These are phyloP conservation scores for Fraxinus ornus DNA, from an alignment of 305 asterid genomes.

Conservation along the genomic window DNA sequence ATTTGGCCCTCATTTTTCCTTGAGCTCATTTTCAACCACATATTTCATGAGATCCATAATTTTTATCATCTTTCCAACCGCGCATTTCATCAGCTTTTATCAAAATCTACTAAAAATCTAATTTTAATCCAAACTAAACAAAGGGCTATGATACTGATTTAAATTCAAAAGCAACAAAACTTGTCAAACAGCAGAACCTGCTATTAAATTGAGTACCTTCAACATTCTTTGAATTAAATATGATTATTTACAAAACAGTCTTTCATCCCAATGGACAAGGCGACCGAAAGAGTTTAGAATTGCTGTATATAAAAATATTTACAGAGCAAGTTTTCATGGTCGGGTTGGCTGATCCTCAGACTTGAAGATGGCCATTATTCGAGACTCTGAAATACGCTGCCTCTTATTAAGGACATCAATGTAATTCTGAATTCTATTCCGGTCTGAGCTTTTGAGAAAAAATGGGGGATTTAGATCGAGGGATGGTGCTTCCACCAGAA, in stretches of 20 bases:
- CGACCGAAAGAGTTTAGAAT: background rate
- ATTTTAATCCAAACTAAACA: background rate
- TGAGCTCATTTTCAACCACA: background rate
- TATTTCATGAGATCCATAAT: too few relatives aligned
- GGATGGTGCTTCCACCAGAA: constrained; percentile 76
- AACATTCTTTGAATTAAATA: background rate
- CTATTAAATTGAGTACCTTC: background rate
- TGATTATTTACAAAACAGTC: background rate
- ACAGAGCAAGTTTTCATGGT: constrained; percentile 16
- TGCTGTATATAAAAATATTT: background rate
- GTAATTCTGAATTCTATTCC: constrained; percentile 67
- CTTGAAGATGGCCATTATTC: constrained; percentile 57
- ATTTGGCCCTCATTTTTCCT: background rate
- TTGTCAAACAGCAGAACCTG: background rate
- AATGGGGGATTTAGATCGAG: constrained; percentile 86
- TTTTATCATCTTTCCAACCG: too few relatives aligned
- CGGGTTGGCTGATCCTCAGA: constrained; percentile 39
- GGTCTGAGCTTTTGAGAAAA: constrained; percentile 69
- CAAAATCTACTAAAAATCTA: background rate
- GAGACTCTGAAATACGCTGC: constrained; percentile 57
- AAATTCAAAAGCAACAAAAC: background rate
- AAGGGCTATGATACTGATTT: background rate
- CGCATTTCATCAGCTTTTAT: background rate
- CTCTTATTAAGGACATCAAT: constrained; percentile 59
- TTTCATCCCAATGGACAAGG: background rate